A percentile compares a stretch with the other conserved stretches of the same genome.
These are phyloP conservation scores for Infundibulicybe gibba DNA, from an alignment of 768 basidiomycete species.

Conservation along the genomic window DNA sequence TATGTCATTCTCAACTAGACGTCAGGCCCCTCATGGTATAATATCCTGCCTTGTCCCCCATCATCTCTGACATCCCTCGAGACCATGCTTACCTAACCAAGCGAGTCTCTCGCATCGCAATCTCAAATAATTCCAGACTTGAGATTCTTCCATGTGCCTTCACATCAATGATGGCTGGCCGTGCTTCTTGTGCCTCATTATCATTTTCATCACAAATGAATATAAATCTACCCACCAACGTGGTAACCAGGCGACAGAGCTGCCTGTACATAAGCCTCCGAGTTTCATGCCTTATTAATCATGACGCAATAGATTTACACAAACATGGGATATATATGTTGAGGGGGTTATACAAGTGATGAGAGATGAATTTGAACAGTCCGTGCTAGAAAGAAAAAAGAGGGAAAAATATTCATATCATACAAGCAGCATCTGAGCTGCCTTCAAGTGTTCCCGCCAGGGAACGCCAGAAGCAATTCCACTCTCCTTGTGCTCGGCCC, in stretches of 20 bases:
- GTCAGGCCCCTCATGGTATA: too few relatives aligned
- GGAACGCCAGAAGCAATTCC: slow-evolving; percentile 35
- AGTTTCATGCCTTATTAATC: too few relatives aligned
- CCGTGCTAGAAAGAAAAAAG: background rate
- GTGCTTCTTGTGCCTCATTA: slow-evolving; percentile 18
- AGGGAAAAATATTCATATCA: slow-evolving; percentile 21
- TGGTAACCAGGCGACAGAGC: too few relatives aligned
- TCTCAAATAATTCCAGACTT: slow-evolving; percentile 17
- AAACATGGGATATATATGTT: too few relatives aligned
- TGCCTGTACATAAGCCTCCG: too few relatives aligned
- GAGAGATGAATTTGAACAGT: too few relatives aligned
- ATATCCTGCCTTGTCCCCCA: too few relatives aligned
- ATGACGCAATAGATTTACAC: too few relatives aligned
- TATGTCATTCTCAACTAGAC: too few relatives aligned
- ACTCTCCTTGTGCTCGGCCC: slow-evolving; percentile 37
- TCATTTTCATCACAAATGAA: slow-evolving; percentile 6
- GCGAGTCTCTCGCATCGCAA: background rate
- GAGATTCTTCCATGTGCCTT: slow-evolving; percentile 17
- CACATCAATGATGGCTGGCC: slow-evolving; percentile 12
- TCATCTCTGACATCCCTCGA: too few relatives aligned
- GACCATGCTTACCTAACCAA: background rate
- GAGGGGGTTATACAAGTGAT: too few relatives aligned
- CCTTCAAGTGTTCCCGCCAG: slow-evolving; percentile 59
- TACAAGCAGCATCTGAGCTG: slow-evolving; percentile 56
- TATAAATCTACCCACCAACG: background rate